These are phyloP conservation scores for Fusarium tjaetaba DNA, from an alignment of 2,329 filamentous ascomycete genomes.

Conservation along the genomic window DNA sequence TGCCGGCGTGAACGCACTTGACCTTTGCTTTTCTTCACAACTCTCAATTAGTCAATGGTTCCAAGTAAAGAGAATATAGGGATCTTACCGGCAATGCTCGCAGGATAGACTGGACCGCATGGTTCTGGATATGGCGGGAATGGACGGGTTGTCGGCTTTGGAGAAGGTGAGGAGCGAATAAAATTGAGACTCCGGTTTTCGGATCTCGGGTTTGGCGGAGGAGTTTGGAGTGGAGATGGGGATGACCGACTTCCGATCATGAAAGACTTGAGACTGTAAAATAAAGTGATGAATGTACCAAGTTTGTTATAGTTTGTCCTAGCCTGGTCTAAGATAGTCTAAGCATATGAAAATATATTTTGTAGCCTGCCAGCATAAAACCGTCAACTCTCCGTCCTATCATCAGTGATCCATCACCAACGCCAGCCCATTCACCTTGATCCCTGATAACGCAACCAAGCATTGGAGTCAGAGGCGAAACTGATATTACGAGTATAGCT, in stretches of 20 bases:
- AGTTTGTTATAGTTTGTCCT: background rate
- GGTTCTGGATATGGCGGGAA: background rate
- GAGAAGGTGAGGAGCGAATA: background rate
- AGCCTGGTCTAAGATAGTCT: fast-evolving
- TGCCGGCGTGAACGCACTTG: conserved; percentile 48
- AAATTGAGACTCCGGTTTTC: conserved; percentile 1
- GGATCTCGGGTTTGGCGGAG: conserved; percentile 6
- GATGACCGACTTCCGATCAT: background rate
- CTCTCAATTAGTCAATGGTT: too few species aligned
- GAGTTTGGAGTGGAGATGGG: background rate
- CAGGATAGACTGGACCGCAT: conserved; percentile 50
- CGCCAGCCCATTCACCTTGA: background rate
- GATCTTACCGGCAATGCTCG: conserved; percentile 46
- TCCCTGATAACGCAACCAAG: background rate
- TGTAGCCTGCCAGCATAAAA: too few species aligned
- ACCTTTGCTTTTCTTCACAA: conserved; percentile 47
- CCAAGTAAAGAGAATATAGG: too few species aligned
- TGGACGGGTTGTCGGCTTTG: conserved; percentile 20
- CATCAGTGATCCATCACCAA: background rate
- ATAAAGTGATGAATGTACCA: too few species aligned
- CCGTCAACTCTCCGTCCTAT: background rate
- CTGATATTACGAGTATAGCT: fast-evolving
- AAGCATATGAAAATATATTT: fast-evolving
- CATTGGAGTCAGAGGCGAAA: fast-evolving
- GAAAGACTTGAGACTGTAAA: too few species aligned